Evolutionary conservation across 2,329 filamentous ascomycete genomes (phyloP).

Genomic region (Fusarium succisae): DNA sequence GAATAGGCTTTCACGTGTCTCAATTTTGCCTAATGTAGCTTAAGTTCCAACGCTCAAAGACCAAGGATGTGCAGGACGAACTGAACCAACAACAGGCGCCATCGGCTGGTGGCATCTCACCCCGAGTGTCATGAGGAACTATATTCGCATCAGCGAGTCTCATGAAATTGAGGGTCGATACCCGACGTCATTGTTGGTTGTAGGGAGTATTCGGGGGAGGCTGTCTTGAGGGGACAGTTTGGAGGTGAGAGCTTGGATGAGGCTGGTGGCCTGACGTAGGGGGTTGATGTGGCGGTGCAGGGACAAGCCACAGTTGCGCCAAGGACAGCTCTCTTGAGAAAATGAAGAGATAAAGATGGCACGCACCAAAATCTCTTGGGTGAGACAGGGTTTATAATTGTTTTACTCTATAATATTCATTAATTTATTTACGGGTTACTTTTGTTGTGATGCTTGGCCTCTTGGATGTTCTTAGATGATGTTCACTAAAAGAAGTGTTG

Average conservation of each 20-base stretch:
- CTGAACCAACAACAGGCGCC: too few species aligned
- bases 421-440: rapidly evolving
- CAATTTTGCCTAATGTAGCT: too few species aligned
- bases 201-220: neutral
- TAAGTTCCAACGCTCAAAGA: too few species aligned
- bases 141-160: too few species aligned
- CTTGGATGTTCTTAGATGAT: neutral
- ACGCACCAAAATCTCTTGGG: neutral
- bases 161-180: too few species aligned
- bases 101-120: too few species aligned
- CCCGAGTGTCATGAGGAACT: too few species aligned
- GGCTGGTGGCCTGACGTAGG: neutral
- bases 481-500: neutral
- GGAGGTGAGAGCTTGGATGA: conserved; percentile 23
- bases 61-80: too few species aligned
- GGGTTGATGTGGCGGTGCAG: neutral
- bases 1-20: too few species aligned
- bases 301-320: neutral
- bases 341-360: neutral
- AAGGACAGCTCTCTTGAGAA: neutral
- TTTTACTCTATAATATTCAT: rapidly evolving
- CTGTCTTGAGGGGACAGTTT: conserved; percentile 26
- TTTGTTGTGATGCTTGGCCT: neutral
- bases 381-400: neutral
- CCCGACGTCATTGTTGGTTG: neutral